Base-by-base conservation (phyloP, 73 alveolate genomes). In the Stentor roeselii region DNA sequence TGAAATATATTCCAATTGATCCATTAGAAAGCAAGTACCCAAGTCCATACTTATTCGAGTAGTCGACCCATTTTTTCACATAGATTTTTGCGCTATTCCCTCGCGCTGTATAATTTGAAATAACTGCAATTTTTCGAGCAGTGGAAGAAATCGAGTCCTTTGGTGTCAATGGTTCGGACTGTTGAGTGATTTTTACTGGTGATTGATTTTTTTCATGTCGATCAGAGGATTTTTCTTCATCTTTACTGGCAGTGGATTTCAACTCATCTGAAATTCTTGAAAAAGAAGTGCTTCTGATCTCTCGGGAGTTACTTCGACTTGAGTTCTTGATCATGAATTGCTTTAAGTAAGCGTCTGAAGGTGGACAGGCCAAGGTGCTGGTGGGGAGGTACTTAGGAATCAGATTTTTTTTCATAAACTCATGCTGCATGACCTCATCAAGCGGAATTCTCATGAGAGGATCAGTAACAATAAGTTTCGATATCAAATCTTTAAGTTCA, bases 401-500 rank as follows among this genome's bases (percentile, higher is more conserved):
- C 6, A 21, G 67, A 50, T 50, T 50, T 50, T 21, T 50, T 50
- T 21, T 21, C 67, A 50, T 50, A 50, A 50, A 50, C 6, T 6
- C 30, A 50, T 50, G 67, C 6, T 50, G 67, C 6, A 50, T 6
- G 6, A 50, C 21, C 21, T 50, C 67, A 50, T 50, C 67, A 11
- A 50, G 21, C 21, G 67, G 6, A 11, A 50, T 11, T 50, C 67
- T 50, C 30, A 21, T 21, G 6, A 39, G 78, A 86, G 97, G 96
- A 30, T 94, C 97, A 30, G 87, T 59, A 11, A 87, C 83, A 39
- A 94, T 82, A n/a, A 93, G 90, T 77, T 85, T 82, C 36, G 85
- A 60, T 14, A 94, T 93, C 42, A 94, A 83, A 76, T 86, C 90
- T 91, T 89, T 90, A 3, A 91, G 88, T 30, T 80, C 84, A 30